Base-by-base conservation (phyloP, 1,284 basidiomycete genomes). In the Wallemia ichthyophaga region DNA sequence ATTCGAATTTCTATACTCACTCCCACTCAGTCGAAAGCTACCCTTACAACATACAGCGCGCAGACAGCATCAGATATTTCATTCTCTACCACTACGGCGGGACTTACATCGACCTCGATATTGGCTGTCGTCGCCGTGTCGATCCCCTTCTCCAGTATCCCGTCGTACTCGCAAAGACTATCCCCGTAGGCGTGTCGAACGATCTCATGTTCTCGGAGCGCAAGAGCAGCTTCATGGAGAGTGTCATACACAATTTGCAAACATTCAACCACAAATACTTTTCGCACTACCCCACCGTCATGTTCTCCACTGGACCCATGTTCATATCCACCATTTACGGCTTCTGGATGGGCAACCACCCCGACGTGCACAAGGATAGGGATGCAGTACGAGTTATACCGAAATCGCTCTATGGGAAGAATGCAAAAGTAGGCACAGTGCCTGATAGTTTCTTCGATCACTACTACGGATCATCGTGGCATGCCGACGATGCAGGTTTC, bases 41-140 rank as follows among this genome's bases (percentile, higher is more conserved):
- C 75, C 76, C 78, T 57, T 98, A 94, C 71, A 75, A 80, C 55
- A 98, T 99, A 66, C 92, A 96, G 69, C 83, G 94, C 32, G 94
- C 94, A 27, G 94, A 98, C 70, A 85, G 79, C 32, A 96, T 98
- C 66, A 88, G 94, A 56, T 99, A 99, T 73, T 96, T 98, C 71
- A 80, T 99, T 60, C 80, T 98, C 54, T 80, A 98, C 70, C 79
- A 91, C 67, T 92, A 85, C 68, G 94, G 92, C 54, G 94, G 94
- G 55, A 73, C 98, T 62, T 98, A 98, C 72, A 76, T 98, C 69
- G 94, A 99, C 72, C 77, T 98, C 62, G 92, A 99, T 70, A 85
- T 98, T 64, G 94, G 94, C 27, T 98, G 94, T 68, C 71, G 81
- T 48, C 80, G 85, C n/a, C 80, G 83, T 13, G 72, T 96, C 62